These are phyloP conservation scores for Fusarium paranaense DNA, from an alignment of 2,329 filamentous ascomycete genomes.

Conservation along the genomic window DNA sequence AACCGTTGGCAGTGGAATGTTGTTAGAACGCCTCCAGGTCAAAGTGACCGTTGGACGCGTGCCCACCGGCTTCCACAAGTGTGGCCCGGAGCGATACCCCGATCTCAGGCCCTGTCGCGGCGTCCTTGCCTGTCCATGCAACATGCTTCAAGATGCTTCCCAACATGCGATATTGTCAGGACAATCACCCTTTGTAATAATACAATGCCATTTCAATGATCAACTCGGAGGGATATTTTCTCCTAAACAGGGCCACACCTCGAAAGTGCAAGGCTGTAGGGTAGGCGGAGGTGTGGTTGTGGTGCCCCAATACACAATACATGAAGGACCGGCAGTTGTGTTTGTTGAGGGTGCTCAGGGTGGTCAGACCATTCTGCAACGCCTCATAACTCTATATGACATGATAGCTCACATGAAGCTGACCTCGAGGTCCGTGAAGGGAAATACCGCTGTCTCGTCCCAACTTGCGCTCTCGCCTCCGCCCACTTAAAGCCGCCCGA, in stretches of 20 bases:
- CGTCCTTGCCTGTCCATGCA: not conserved
- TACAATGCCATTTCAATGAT: not conserved
- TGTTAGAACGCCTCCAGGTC: not conserved
- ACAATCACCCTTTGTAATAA: not conserved
- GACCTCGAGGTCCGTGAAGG: not conserved
- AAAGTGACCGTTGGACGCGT: not conserved
- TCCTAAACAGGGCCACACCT: not conserved
- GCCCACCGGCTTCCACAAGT: not conserved
- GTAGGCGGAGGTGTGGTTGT: not conserved
- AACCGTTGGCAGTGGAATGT: conserved; percentile 23
- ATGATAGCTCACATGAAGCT: not conserved
- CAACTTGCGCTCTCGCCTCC: not conserved
- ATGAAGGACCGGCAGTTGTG: not conserved
- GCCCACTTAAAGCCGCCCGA: not conserved
- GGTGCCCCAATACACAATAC: not conserved
- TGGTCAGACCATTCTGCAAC: not conserved
- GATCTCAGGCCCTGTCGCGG: not conserved
- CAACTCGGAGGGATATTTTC: not conserved
- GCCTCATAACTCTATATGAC: not conserved
- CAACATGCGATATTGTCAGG: not conserved
- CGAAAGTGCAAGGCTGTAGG: not conserved
- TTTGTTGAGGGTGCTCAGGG: not conserved
- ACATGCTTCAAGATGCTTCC: not conserved
- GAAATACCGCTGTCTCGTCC: not conserved
- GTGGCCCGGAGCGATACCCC: not conserved